Base-by-base conservation (phyloP, 1,284 basidiomycete species). In the Papiliotrema flavescens region DNA sequence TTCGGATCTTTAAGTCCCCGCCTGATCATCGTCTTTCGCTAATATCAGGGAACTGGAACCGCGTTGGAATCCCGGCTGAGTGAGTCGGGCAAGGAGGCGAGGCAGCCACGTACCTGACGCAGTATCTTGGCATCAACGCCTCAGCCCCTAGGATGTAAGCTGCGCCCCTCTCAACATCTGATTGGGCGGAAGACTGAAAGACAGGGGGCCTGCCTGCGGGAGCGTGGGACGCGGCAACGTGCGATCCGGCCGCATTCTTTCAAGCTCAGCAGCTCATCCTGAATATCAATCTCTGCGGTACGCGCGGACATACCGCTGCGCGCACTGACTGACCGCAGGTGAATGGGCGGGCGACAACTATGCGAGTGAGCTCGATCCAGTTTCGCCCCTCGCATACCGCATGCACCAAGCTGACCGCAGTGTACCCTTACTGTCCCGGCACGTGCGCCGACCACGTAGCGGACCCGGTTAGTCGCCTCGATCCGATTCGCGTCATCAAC, bases 221-320 rank as follows among this genome's bases (percentile, higher is more conserved):
- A 11, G 79, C 81, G 59, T 92, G 83, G 80, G 81, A 82, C 47
- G 76, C 82, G 36, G 69, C 76, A 37, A 77, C 79, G 13, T 90
- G 90, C 75, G 78, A 88, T 62, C 83, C 88, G 50, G 59, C 69
- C 20, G 63, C 76, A n/a, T 85, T 85, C 74, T 91, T 93, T 75
- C 76, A 80, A 57, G 76, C 86, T 37, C 89, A 92, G 61, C 71
- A 76, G 23, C 70, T 90, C 59, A 80, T 86, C 22, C 77, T 92
- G 53, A 85, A 91, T 71, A 88, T 82, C 56, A 83, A 75, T 49
- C 52, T 76, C 0, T 76, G 75, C 46, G 72, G 73, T 69, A 53
- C 41, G 66, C 58, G 5, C 11, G 14, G 13, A 11, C 34, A 28
- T 34, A 15, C 19, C 34, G 17, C 22, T 15, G 8, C 20, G 14